These are phyloP conservation scores for Ambispora gerdemannii DNA, from an alignment of 192 early-diverging fungal genomes.

Conservation along the genomic window DNA sequence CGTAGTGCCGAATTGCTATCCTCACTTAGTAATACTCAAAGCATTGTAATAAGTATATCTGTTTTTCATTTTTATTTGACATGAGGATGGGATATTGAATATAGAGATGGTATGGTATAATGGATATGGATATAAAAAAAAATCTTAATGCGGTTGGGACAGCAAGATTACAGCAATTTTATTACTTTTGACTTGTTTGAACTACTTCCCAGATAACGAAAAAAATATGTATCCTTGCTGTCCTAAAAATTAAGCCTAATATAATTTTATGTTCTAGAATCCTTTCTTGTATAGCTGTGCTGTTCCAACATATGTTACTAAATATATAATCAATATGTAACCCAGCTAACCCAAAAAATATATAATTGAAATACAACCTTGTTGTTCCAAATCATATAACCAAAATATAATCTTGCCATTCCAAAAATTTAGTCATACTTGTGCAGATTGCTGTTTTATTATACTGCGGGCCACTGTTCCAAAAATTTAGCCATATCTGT, in stretches of 20 bases:
- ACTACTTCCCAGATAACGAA: constrained; percentile 7
- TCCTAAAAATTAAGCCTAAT: constrained; percentile 12
- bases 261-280: constrained; percentile 14
- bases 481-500: constrained; percentile 13
- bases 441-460: neutral
- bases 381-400: no score
- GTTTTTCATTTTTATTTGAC: constrained; percentile 10
- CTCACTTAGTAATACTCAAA: constrained; percentile 15
- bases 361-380: no score
- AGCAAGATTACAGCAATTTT: constrained; percentile 7
- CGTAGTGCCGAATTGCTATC: no score
- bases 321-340: no score
- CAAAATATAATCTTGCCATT: neutral
- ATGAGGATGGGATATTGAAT: neutral
- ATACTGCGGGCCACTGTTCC: neutral
- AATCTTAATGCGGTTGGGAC: constrained; percentile 22
- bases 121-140: constrained; percentile 22
- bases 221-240: neutral
- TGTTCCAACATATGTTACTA: neutral
- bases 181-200: constrained; percentile 7
- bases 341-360: no score
- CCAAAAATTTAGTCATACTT: constrained; percentile 8
- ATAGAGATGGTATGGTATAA: constrained; percentile 12
- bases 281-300: constrained; percentile 5
- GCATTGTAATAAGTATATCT: constrained; percentile 23